phyloP scores from a whole-genome alignment of 495 filamentous ascomycete genomes.

The Sabuloglossum arenarium region DNA sequence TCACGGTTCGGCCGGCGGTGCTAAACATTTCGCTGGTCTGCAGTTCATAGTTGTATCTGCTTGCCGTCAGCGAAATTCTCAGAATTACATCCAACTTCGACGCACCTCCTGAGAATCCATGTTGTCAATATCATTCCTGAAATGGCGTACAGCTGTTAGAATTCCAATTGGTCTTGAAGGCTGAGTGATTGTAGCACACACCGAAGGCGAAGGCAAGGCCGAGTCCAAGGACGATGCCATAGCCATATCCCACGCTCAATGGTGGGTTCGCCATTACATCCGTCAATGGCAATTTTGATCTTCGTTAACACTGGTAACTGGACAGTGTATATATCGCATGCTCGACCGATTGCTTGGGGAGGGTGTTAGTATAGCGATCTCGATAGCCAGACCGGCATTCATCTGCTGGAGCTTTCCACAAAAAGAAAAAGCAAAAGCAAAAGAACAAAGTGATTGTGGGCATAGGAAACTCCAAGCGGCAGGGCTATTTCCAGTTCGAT shows the following conservation, averaged over 20 bases:
- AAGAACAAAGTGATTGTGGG: not conserved
- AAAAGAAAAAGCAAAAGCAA: not conserved
- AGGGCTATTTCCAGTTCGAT: not conserved
- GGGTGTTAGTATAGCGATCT: not conserved
- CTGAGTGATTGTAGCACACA: not conserved
- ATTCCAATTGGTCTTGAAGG: conserved; percentile 12
- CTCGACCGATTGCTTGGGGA: not conserved
- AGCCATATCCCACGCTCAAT: conserved; percentile 2
- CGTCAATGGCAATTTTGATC: not conserved
- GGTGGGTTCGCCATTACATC: not conserved
- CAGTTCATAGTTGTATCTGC: conserved; percentile 72
- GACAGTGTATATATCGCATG: not conserved
- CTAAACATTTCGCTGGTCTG: conserved; percentile 97
- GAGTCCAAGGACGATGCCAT: conserved; percentile 1
- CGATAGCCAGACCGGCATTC: not conserved
- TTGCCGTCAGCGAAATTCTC: not conserved
- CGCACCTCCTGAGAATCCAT: conserved; percentile 46
- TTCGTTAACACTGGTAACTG: not conserved
- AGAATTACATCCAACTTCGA: not conserved
- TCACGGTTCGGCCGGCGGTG: conserved; percentile 84
- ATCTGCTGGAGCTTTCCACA: not conserved
- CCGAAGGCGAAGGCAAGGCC: not conserved
- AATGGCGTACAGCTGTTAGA: not conserved
- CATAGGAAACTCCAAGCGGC: not conserved
- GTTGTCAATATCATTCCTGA: conserved; percentile 50